Evolutionary conservation across 306 rosid species (phyloP), one percentile per base, ranked within the genome.

Genomic region (Mimosa bimucronata): DNA sequence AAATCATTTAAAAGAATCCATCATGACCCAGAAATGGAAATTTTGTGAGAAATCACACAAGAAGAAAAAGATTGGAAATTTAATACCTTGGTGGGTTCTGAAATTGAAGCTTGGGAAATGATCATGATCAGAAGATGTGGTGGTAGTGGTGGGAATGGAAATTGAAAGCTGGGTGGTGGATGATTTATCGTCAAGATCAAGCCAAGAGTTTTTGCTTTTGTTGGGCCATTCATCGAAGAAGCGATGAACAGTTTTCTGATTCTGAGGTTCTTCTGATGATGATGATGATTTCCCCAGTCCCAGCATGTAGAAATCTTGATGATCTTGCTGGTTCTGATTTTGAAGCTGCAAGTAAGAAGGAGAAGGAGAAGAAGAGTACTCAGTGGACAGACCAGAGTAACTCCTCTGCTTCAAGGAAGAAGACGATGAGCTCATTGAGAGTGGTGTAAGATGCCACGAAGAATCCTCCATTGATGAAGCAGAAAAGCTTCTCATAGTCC

Each of bases 211-310:
- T 81, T 87, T 88, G 58, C 87, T 92, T 79, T 90, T 89, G 6
- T 81, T 90, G 4, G 99, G 98, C 91, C 97, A 91, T 78, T 96
- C 99, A 26, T 96, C 99, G 10, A 96, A 88, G 93, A 96, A 96
- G 10, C 89, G 97, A 80, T 94, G 98, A 81, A 96, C 75, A 25
- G 96, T 96, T 79, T 86, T 96, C 79, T 89, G 94, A 70, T 87
- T 96, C 83, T 89, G 94, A 58, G 96, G 83, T 66, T 89, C 97
- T 73, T 91, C 88, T 40, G 3, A 3, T 44, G 15, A 6, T 40
- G 3, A 34, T 34, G 38, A 3, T 44, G 15, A 2, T 41, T 80
- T 88, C 80, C 78, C 84, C 91, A 23, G 57, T 3, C 83, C 84
- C 74, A 82, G 69, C 52, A 78, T 78, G 44, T 79, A 80, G 75